These are phyloP conservation scores for Marsdenia floribunda DNA, from an alignment of 257 asterid genomes.

Conservation along the genomic window DNA sequence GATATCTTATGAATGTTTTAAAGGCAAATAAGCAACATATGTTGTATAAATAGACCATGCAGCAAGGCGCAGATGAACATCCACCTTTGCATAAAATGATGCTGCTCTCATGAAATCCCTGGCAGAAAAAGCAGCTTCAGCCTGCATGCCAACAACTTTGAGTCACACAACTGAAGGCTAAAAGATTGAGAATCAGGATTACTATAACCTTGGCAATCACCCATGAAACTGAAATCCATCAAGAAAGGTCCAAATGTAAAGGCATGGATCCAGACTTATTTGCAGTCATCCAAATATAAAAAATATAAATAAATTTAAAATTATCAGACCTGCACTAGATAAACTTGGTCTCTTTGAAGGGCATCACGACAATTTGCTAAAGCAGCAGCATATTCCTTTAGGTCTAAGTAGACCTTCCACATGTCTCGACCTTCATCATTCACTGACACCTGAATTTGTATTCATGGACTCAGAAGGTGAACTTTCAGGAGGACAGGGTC, in stretches of 20 bases:
- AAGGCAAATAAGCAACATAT: conserved; percentile 1
- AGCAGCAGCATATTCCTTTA: conserved; percentile 84
- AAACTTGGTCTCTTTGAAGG: conserved; percentile 95
- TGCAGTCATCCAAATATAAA: neutral
- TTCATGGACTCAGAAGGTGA: conserved; percentile 16
- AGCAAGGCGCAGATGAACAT: neutral
- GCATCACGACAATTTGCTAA: conserved; percentile 89
- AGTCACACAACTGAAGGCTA: neutral
- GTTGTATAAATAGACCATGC: neutral
- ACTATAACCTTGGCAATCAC: neutral
- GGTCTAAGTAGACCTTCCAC: conserved; percentile 97
- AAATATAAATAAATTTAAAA: neutral
- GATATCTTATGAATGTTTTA: neutral
- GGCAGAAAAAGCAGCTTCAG: conserved; percentile 80
- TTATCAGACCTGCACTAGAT: conserved; percentile 70
- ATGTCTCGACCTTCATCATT: conserved; percentile 94
- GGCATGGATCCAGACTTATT: neutral
- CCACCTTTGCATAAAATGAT: conserved; percentile 89
- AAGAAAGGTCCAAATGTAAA: neutral
- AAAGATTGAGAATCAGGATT: neutral
- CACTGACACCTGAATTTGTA: conserved; percentile 68
- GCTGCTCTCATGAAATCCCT: conserved; percentile 95
- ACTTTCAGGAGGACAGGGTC: neutral
- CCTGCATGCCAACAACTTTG: conserved; percentile 48
- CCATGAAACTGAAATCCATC: neutral